phyloP scores from a whole-genome alignment of 2,329 filamentous ascomycete genomes.

The Zasmidium angulare region DNA sequence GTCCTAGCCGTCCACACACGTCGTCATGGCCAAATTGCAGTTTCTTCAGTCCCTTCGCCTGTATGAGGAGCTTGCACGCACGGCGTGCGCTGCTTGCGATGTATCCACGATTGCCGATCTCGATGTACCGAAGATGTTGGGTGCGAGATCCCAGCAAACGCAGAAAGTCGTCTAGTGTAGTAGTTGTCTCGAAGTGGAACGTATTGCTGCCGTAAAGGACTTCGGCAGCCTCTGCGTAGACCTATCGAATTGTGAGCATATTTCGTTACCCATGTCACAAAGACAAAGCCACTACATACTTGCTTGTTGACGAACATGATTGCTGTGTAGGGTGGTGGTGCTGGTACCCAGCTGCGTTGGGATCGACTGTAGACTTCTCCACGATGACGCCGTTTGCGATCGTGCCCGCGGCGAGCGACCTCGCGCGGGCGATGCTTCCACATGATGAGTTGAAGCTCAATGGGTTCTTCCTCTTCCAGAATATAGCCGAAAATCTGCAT shows the following conservation, averaged over 20 bases:
- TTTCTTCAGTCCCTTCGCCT: slow-evolving; percentile 8
- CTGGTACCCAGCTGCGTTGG: background rate
- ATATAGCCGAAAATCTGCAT: slow-evolving; percentile 17
- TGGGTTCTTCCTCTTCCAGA: slow-evolving; percentile 6
- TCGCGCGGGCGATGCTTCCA: background rate
- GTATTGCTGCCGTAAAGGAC: slow-evolving; percentile 8
- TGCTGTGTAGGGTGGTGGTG: background rate
- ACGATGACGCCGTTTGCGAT: background rate
- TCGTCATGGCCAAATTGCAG: slow-evolving; percentile 3
- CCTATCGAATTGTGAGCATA: background rate
- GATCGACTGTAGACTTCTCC: background rate
- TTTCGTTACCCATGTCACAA: background rate
- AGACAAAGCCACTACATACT: background rate
- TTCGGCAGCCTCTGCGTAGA: slow-evolving; percentile 2
- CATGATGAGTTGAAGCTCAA: background rate
- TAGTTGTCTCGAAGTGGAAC: slow-evolving; percentile 5
- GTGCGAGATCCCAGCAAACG: background rate
- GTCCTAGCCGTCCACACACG: background rate
- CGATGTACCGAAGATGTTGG: slow-evolving; percentile 5
- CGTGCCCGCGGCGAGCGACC: background rate
- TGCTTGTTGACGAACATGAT: slow-evolving; percentile 7
- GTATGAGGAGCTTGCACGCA: background rate
- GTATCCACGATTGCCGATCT: slow-evolving; percentile 3
- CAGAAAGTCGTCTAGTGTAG: background rate
- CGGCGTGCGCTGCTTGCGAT: background rate